These are phyloP conservation scores for Ramularia endophylla DNA, from an alignment of 2,329 filamentous ascomycete genomes.

Conservation along the genomic window DNA sequence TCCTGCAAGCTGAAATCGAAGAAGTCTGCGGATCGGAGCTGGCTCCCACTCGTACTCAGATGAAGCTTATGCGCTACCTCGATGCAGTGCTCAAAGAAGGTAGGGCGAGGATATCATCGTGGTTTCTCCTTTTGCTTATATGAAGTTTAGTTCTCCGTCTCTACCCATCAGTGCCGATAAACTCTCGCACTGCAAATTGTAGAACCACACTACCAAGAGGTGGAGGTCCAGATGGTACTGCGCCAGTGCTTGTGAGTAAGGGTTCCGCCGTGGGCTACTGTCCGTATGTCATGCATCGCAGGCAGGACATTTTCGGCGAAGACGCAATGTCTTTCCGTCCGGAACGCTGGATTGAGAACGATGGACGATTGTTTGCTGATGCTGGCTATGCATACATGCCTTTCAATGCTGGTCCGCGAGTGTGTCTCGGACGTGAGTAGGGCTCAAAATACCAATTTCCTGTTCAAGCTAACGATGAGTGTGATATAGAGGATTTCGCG, in stretches of 20 bases:
- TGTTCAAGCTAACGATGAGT: too few relatives aligned
- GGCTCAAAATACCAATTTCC: too few relatives aligned
- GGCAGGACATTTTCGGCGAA: slow-evolving; percentile 43
- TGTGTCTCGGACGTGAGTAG: too few relatives aligned
- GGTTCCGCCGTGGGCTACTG: slow-evolving; percentile 33
- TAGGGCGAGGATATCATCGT: too few relatives aligned
- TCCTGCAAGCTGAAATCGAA: too few relatives aligned
- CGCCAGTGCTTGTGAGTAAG: slow-evolving; percentile 35
- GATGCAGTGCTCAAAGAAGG: slow-evolving; percentile 60
- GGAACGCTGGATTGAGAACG: slow-evolving; percentile 37
- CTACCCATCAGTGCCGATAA: slow-evolving; percentile 72
- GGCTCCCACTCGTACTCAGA: slow-evolving; percentile 9
- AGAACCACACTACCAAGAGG: slow-evolving; percentile 48
- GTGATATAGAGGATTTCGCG: too few relatives aligned
- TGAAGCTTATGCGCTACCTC: slow-evolving; percentile 22
- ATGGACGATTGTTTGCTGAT: too few relatives aligned
- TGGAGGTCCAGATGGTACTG: slow-evolving; percentile 35
- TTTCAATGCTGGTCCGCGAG: too few relatives aligned
- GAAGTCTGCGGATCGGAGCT: too few relatives aligned
- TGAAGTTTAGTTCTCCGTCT: slow-evolving; percentile 60
- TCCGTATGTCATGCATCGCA: slow-evolving; percentile 46
- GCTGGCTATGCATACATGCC: too few relatives aligned
- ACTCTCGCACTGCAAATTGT: slow-evolving; percentile 61
- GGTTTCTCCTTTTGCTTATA: too few relatives aligned
- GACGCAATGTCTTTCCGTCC: slow-evolving; percentile 46